Conservation (phyloP, 257 asterid species). For the Buddleja alternifolia region DNA sequence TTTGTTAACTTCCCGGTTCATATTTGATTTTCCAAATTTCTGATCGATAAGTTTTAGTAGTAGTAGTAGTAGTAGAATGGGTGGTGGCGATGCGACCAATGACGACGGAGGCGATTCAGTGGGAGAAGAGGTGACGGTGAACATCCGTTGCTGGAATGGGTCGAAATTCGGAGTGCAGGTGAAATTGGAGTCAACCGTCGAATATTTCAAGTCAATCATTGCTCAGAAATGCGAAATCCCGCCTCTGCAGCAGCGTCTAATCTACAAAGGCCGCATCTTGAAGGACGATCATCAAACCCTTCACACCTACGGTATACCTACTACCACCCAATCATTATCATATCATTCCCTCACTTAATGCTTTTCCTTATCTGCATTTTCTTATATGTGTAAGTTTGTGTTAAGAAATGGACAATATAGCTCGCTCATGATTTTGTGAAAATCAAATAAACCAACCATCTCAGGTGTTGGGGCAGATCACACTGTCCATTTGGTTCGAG, state of each 20-base stretch:
- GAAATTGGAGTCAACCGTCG: conserved; percentile 48
- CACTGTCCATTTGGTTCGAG: conserved; percentile 65
- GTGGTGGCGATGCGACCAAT: conserved; percentile 48
- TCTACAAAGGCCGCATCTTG: conserved; percentile 68
- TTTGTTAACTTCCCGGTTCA: no score
- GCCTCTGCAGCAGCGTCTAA: conserved; percentile 54
- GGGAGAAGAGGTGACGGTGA: conserved; percentile 43
- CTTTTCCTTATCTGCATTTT: no score
- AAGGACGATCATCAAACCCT: conserved; percentile 73
- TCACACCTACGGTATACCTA: conserved; percentile 51
- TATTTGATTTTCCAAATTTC: not conserved
- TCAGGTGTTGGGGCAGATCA: conserved; percentile 62
- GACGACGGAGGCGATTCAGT: conserved; percentile 49
- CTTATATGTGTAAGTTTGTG: not conserved
- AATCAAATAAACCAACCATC: no score
- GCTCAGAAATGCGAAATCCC: conserved; percentile 54
- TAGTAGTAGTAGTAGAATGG: conserved; percentile 33
- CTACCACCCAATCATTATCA: no score
- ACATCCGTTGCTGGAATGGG: conserved; percentile 57
- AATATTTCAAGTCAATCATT: conserved; percentile 49
- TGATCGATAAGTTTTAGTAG: conserved; percentile 1
- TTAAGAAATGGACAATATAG: not conserved
- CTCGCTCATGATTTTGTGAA: no score
- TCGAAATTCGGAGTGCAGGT: conserved; percentile 48
- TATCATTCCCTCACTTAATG: not conserved